phyloP scores from a whole-genome alignment of 805 yeast species.

The Kodamaea laetipori region DNA sequence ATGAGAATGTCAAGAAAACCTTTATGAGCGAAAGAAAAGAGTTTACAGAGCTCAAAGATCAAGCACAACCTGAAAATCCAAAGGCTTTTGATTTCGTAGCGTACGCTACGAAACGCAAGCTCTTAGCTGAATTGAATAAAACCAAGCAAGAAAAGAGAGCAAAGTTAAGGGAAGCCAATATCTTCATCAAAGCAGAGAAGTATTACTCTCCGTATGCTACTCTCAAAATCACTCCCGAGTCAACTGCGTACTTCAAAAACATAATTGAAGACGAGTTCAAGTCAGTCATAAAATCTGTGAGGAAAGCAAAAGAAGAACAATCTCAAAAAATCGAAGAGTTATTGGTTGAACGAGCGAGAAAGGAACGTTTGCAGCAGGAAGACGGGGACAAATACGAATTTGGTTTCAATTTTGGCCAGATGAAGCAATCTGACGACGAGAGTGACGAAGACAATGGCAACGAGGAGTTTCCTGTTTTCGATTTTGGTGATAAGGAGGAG shows the following conservation, averaged over 20 bases:
- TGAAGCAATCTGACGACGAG: constrained; percentile 17
- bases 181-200: constrained; percentile 41
- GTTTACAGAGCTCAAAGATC: constrained; percentile 9
- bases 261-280: constrained; percentile 32
- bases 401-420: constrained; percentile 30
- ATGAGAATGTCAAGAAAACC: constrained; percentile 6
- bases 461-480: constrained; percentile 16
- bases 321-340: constrained; percentile 18
- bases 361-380: constrained; percentile 34
- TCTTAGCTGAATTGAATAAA: constrained; percentile 27
- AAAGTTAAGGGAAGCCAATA: constrained; percentile 28
- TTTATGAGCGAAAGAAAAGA: constrained; percentile 1
- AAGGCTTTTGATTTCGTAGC: constrained; percentile 54
- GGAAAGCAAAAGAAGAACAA: constrained; percentile 26
- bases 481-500: constrained; percentile 14
- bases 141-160: constrained; percentile 26
- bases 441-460: constrained; percentile 11
- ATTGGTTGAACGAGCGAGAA: constrained; percentile 22
- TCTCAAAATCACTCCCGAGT: constrained; percentile 23
- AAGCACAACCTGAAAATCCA: not conserved
- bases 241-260: constrained; percentile 23
- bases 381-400: constrained; percentile 30
- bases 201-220: constrained; percentile 41
- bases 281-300: constrained; percentile 33
- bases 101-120: constrained; percentile 53